Evolutionary conservation across 306 rosid genomes (phyloP).

Genomic region (Pueraria montana): DNA sequence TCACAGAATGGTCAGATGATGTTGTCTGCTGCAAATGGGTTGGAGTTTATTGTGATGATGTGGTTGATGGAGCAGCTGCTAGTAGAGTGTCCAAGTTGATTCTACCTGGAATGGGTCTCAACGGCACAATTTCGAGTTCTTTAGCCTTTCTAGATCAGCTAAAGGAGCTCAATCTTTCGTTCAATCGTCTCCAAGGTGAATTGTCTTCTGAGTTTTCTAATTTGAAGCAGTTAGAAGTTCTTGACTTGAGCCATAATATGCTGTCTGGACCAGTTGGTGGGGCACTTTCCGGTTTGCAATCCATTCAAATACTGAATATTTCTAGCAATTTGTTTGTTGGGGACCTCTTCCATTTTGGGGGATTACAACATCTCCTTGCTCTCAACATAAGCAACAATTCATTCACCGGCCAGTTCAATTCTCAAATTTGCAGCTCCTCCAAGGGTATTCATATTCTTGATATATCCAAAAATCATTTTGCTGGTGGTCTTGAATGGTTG

Average conservation of each 20-base stretch:
- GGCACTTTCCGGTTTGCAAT: slow-evolving; percentile 55
- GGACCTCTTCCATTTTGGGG: slow-evolving; percentile 46
- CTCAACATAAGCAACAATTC: slow-evolving; percentile 71
- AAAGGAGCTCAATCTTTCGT: slow-evolving; percentile 60
- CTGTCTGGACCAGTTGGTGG: slow-evolving; percentile 62
- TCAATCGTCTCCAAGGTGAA: slow-evolving; percentile 64
- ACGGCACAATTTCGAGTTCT: slow-evolving; percentile 59
- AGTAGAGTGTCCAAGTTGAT: slow-evolving; percentile 63
- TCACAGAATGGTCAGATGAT: slow-evolving; percentile 54
- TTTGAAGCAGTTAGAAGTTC: slow-evolving; percentile 57
- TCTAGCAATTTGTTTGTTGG: slow-evolving; percentile 64
- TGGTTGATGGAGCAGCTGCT: slow-evolving; percentile 45
- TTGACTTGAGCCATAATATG: slow-evolving; percentile 70
- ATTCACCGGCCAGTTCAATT: slow-evolving; percentile 57
- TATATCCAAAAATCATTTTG: slow-evolving; percentile 57
- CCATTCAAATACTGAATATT: slow-evolving; percentile 60
- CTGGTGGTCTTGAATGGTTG: slow-evolving; percentile 62
- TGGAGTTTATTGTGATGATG: slow-evolving; percentile 66
- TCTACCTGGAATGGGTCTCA: slow-evolving; percentile 61
- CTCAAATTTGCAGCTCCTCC: slow-evolving; percentile 63
- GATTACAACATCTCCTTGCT: slow-evolving; percentile 56
- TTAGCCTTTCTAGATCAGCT: slow-evolving; percentile 59
- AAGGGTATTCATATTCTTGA: slow-evolving; percentile 59
- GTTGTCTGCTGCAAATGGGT: slow-evolving; percentile 68
- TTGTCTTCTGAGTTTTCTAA: slow-evolving; percentile 62